Percentiles rank a stretch among this genome's conserved stretches.
Evolutionary conservation across 768 basidiomycete genomes (phyloP).

Genomic region (Sporobolomyces phaffii): DNA sequence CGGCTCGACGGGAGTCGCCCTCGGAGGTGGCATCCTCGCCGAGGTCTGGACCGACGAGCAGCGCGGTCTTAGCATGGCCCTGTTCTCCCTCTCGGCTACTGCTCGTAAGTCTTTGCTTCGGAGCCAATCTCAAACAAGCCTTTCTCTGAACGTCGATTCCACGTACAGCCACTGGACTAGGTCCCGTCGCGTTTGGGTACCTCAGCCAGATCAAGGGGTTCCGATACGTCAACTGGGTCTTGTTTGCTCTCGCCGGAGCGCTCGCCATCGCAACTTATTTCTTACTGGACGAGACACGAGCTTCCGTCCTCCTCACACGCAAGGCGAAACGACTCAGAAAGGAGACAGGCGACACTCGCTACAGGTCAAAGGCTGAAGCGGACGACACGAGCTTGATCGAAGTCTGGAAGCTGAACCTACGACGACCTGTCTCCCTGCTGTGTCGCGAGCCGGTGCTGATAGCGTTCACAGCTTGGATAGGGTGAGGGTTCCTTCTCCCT

Average conservation of each 20-base stretch:
- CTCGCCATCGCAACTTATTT: slow-evolving; percentile 55
- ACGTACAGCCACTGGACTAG: slow-evolving; percentile 55
- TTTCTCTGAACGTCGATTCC: too few relatives aligned
- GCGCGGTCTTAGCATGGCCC: slow-evolving; percentile 60
- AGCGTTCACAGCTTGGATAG: neutral
- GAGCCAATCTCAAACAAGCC: too few relatives aligned
- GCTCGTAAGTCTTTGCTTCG: slow-evolving; percentile 41
- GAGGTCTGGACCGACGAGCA: slow-evolving; percentile 46
- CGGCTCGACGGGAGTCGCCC: slow-evolving; percentile 44
- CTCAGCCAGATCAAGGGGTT: slow-evolving; percentile 46
- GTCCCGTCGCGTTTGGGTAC: slow-evolving; percentile 62
- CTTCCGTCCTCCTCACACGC: slow-evolving; percentile 65
- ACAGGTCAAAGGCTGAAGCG: slow-evolving; percentile 61
- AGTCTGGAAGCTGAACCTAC: slow-evolving; percentile 58
- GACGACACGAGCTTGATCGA: slow-evolving; percentile 56
- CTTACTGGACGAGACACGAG: slow-evolving; percentile 66
- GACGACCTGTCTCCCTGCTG: slow-evolving; percentile 33
- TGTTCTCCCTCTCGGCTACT: slow-evolving; percentile 61
- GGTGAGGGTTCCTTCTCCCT: too few relatives aligned
- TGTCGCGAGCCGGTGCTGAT: neutral
- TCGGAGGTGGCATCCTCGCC: slow-evolving; percentile 49
- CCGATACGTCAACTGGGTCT: slow-evolving; percentile 61
- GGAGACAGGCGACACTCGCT: slow-evolving; percentile 59
- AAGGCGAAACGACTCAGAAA: slow-evolving; percentile 61
- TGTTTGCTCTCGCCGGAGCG: slow-evolving; percentile 53